Conservation (phyloP, 2,329 filamentous ascomycete genomes). For the Gnomoniopsis smithogilvyi region DNA sequence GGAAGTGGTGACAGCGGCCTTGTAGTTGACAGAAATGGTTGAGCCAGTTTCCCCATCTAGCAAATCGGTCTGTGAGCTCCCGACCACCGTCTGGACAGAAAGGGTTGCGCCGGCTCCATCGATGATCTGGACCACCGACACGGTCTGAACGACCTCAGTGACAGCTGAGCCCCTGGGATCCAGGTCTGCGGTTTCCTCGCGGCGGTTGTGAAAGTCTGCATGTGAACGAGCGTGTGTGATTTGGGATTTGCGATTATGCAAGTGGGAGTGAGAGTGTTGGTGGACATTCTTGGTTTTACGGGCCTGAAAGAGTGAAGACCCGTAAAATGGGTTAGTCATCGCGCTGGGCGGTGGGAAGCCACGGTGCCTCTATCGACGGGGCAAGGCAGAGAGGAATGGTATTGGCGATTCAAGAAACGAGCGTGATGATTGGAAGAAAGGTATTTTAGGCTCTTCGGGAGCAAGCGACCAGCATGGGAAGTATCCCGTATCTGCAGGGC, state of each 20-base stretch:
- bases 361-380: conserved; percentile 12
- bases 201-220: conserved; percentile 26
- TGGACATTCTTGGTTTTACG: conserved; percentile 28
- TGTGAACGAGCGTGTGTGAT: conserved; percentile 25
- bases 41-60: conserved; percentile 32
- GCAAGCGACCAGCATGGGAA: conserved; percentile 7
- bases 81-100: conserved; percentile 39
- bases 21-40: conserved; percentile 21
- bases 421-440: conserved; percentile 10
- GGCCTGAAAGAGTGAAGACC: conserved; percentile 49
- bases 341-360: conserved; percentile 34
- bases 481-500: conserved; percentile 4
- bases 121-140: conserved; percentile 52
- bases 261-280: conserved; percentile 27
- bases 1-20: conserved; percentile 6
- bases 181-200: conserved; percentile 21
- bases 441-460: conserved; percentile 8
- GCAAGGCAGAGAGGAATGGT: conserved; percentile 5
- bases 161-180: conserved; percentile 32
- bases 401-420: conserved; percentile 12
- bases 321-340: conserved; percentile 43
- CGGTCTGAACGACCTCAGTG: conserved; percentile 49
- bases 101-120: conserved; percentile 45
- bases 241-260: conserved; percentile 21
- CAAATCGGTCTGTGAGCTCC: conserved; percentile 36